Conservation (phyloP, 1,139 yeast species). For the Pichia sp. region DNA sequence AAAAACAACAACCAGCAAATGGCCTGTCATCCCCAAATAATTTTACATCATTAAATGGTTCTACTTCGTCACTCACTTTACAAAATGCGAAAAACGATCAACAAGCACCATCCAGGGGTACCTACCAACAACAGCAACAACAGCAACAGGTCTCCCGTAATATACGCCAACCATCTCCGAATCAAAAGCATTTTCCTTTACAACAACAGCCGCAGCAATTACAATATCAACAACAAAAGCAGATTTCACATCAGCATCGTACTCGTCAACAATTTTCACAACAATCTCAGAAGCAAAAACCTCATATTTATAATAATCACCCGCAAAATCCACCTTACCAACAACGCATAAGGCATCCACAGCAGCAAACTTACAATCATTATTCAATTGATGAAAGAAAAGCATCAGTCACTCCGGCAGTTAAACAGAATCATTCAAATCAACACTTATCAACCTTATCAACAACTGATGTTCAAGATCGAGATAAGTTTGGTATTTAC, state of each 20-base stretch:
- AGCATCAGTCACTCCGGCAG: background rate
- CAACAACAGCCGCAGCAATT: constrained; percentile 11
- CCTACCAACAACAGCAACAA: background rate
- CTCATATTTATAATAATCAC: background rate
- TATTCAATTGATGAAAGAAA: background rate
- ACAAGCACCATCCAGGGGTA: too few relatives aligned
- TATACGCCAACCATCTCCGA: background rate
- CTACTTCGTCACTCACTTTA: too few relatives aligned
- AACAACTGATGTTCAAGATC: constrained; percentile 1
- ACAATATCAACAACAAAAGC: constrained; percentile 1
- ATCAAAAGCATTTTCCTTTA: background rate
- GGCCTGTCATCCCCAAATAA: too few relatives aligned
- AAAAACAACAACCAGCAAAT: background rate
- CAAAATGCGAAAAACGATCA: too few relatives aligned
- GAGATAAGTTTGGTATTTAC: background rate
- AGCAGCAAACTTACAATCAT: background rate
- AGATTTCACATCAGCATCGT: constrained; percentile 7
- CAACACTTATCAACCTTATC: background rate
- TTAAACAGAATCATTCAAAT: background rate
- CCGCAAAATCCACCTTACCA: constrained; percentile 1
- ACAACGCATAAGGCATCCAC: constrained; percentile 13
- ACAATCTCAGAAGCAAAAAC: constrained; percentile 4
- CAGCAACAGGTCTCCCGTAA: background rate
- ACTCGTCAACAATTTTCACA: constrained; percentile 11
- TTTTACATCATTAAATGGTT: too few relatives aligned